Evolutionary conservation across 805 yeast species (phyloP).

Genomic region (Starmerella potacharoeniae): DNA sequence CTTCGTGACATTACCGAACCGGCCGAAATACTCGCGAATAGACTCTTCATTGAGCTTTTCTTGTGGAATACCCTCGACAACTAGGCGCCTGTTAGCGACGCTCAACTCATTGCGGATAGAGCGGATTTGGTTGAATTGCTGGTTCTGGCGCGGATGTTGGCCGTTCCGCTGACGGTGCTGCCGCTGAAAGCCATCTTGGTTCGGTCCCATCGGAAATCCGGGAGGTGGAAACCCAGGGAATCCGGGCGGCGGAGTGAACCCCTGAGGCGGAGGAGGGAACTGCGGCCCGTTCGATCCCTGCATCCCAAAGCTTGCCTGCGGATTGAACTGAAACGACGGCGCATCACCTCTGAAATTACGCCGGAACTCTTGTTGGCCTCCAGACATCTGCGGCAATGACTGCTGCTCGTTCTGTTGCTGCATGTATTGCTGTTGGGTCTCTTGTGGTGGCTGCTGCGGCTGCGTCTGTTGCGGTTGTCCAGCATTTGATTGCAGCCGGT

Average conservation of each 20-base stretch:
- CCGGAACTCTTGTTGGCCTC: constrained; percentile 26
- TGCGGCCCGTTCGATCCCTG: not conserved
- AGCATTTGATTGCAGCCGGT: constrained; percentile 8
- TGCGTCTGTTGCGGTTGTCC: not conserved
- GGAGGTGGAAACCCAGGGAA: constrained; percentile 7
- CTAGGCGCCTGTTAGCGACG: constrained; percentile 27
- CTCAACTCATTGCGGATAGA: constrained; percentile 23
- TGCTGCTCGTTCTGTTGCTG: not conserved
- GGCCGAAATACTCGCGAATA: constrained; percentile 31
- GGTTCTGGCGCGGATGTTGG: not conserved
- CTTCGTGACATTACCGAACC: constrained; percentile 32
- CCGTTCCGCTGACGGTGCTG: not conserved
- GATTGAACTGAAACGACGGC: constrained; percentile 1
- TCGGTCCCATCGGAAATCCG: not conserved
- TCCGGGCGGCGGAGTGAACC: not conserved
- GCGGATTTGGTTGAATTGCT: constrained; percentile 3
- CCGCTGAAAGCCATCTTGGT: not conserved
- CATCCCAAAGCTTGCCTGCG: constrained; percentile 5
- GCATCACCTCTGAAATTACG: constrained; percentile 20
- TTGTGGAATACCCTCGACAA: constrained; percentile 36
- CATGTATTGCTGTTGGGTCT: not conserved
- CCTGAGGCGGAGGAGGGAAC: not conserved
- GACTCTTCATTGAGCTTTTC: constrained; percentile 32
- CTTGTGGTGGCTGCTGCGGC: not conserved
- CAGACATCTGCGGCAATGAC: constrained; percentile 6